Evolutionary conservation across 2,329 filamentous ascomycete genomes (phyloP), one percentile per base, ranked within the genome.

Genomic region (Thelonectria discophora): DNA sequence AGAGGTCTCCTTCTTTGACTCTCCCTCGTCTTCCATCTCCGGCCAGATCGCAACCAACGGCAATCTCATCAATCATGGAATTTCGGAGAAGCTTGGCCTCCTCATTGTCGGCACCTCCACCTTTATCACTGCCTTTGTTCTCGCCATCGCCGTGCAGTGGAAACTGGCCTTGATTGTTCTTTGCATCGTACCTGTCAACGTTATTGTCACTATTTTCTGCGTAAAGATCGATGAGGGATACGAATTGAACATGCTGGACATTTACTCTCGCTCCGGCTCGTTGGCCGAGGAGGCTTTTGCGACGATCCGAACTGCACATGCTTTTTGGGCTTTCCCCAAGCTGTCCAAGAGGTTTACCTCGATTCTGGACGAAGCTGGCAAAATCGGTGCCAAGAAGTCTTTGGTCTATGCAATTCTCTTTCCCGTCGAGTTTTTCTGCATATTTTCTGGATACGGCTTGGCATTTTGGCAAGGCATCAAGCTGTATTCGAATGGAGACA

Each of bases 1-100:
- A 65, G 84, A 87, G 55, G 78, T 87, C 3, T 78, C 80, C 63
- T 85, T 83, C 67, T 88, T 86, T 62, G 86, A 88, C 68, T 72
- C 75, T 17, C 73, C 76, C 3, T 76, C 76, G 5, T 79, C 78
- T 0, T 83, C 81, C 3, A 72, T 82, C 9, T 77, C 81, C 0
- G 75, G 78, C 2, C 78, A 82, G 58, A 77, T 84, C 56, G 82
- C 81, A 1, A 81, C 80, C 13, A 83, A 82, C 61, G 79, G 76
- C 34, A 81, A 82, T 40, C 73, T 78, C 13, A 76, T 83, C 66
- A 79, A 79, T 63, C 73, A 75, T 32, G 80, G 80, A 60, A 79
- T 82, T 56, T 77, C 79, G 0, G 80, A 82, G 59, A 82, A 81
- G 67, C 70, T 83, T 12, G 78, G 78, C 7, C 67, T 80, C 40